These are phyloP conservation scores for Pleurostoma richardsiae DNA, from an alignment of 2,329 filamentous ascomycete species.

Conservation along the genomic window DNA sequence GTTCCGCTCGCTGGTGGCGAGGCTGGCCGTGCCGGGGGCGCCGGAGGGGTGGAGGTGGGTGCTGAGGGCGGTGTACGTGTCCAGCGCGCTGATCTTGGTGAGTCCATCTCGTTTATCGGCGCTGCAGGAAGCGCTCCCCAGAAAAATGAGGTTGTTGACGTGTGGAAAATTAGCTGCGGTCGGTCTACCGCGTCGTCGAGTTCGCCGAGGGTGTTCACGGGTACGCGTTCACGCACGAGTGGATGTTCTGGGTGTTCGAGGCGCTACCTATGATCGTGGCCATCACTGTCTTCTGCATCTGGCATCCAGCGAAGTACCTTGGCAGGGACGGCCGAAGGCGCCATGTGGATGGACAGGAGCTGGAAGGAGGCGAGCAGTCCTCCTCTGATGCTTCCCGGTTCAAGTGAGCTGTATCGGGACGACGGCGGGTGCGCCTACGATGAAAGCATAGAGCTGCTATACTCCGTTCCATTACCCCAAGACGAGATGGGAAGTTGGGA, in stretches of 20 bases:
- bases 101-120: slow-evolving; percentile 9
- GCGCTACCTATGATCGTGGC: slow-evolving; percentile 41
- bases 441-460: too few relatives aligned
- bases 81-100: slow-evolving; percentile 39
- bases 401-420: too few relatives aligned
- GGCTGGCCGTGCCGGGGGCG: slow-evolving; percentile 14
- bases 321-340: slow-evolving; percentile 8
- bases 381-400: too few relatives aligned
- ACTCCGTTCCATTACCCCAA: too few relatives aligned
- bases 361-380: too few relatives aligned
- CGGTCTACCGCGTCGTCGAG: slow-evolving; percentile 48
- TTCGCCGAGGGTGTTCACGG: slow-evolving; percentile 45
- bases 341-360: too few relatives aligned
- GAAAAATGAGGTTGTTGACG: too few relatives aligned
- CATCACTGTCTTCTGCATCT: slow-evolving; percentile 41
- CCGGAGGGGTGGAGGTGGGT: slow-evolving; percentile 30
- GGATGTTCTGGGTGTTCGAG: slow-evolving; percentile 49
- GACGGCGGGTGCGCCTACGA: too few relatives aligned
- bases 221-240: slow-evolving; percentile 45
- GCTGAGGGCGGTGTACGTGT: slow-evolving; percentile 34
- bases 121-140: too few relatives aligned
- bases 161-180: slow-evolving; percentile 31
- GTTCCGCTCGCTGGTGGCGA: slow-evolving; percentile 27
- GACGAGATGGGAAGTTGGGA: too few relatives aligned
- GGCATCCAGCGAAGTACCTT: slow-evolving; percentile 38